A percentile compares a stretch with the other conserved stretches of the same genome.
Evolutionary conservation across 768 basidiomycete genomes (phyloP).

Genomic region (Galerina sulciceps): DNA sequence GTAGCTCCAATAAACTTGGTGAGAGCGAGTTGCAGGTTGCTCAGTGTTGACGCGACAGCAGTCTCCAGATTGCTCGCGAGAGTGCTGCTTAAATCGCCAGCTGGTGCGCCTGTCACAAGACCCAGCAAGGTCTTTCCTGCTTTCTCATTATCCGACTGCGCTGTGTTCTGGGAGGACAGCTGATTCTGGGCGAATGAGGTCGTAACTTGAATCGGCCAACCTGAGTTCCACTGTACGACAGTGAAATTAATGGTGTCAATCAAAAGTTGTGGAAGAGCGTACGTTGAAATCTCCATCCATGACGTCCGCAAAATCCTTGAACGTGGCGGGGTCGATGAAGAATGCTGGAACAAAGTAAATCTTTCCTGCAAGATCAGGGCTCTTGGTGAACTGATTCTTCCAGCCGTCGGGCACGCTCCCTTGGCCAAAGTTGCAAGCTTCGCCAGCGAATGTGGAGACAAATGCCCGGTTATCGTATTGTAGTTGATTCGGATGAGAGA

Average conservation of each 20-base stretch:
- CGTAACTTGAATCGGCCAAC: conserved; percentile 73
- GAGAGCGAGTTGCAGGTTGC: conserved; percentile 29
- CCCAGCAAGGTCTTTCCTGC: conserved; percentile 9
- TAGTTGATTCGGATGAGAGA: conserved; percentile 64
- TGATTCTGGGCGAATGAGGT: conserved; percentile 36
- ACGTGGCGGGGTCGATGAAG: conserved; percentile 59
- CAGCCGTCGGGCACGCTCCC: conserved; percentile 55
- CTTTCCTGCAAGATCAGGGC: conserved; percentile 47
- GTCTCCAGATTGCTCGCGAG: conserved; percentile 18
- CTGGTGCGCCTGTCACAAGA: conserved; percentile 15
- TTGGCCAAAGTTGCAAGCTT: conserved; percentile 70
- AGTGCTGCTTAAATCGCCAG: conserved; percentile 13
- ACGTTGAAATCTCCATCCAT: conserved; percentile 69
- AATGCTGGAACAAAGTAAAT: conserved; percentile 74
- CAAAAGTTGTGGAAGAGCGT: conserved; percentile 17
- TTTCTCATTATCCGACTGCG: conserved; percentile 9
- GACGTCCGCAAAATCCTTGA: conserved; percentile 47
- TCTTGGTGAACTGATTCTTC: conserved; percentile 54
- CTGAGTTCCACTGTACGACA: conserved; percentile 71
- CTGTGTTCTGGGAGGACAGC: conserved; percentile 27
- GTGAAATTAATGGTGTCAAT: conserved; percentile 13
- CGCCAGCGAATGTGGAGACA: conserved; percentile 75
- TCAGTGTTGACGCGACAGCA: conserved; percentile 24
- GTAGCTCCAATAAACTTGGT: conserved; percentile 49
- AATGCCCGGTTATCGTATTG: conserved; percentile 48